phyloP scores from a whole-genome alignment of 768 basidiomycete genomes.

The Dioszegia hungarica region DNA sequence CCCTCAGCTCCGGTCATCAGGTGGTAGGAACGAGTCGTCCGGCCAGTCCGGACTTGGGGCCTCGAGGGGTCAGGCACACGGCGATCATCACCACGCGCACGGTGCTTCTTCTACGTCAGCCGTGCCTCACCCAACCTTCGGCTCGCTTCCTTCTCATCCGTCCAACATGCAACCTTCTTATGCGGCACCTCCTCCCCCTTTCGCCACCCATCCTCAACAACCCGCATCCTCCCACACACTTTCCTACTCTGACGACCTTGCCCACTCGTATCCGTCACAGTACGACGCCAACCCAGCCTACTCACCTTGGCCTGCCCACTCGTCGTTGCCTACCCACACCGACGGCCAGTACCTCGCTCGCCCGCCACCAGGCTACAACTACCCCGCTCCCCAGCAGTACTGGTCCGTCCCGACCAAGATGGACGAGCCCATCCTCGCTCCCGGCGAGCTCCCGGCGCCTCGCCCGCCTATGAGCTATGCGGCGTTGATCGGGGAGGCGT shows the following conservation, averaged over 20 bases:
- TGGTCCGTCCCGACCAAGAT: slow-evolving; percentile 13
- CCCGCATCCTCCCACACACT: neutral
- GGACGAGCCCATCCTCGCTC: slow-evolving; percentile 40
- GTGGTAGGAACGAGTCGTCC: neutral
- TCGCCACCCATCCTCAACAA: slow-evolving; percentile 1
- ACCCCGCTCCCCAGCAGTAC: slow-evolving; percentile 1
- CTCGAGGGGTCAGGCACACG: neutral
- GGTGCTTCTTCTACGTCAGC: neutral
- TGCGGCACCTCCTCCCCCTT: slow-evolving; percentile 2
- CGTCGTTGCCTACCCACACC: slow-evolving; percentile 1
- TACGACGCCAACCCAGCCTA: slow-evolving; percentile 1
- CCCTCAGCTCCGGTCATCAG: neutral
- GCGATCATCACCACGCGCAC: neutral
- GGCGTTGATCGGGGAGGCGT: slow-evolving; percentile 45
- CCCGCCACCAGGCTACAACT: slow-evolving; percentile 1
- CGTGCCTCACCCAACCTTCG: neutral
- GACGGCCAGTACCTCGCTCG: neutral
- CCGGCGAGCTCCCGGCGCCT: slow-evolving; percentile 40
- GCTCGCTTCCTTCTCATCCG: neutral
- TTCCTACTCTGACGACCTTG: slow-evolving; percentile 2
- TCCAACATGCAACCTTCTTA: neutral
- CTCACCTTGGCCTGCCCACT: slow-evolving; percentile 3
- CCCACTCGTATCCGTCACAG: neutral
- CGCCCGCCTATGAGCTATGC: slow-evolving; percentile 44
- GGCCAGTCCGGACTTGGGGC: neutral